A percentile compares a stretch with the other conserved stretches of the same genome.
phyloP scores from a whole-genome alignment of 2,329 filamentous ascomycete species.

The Alternaria sp. region DNA sequence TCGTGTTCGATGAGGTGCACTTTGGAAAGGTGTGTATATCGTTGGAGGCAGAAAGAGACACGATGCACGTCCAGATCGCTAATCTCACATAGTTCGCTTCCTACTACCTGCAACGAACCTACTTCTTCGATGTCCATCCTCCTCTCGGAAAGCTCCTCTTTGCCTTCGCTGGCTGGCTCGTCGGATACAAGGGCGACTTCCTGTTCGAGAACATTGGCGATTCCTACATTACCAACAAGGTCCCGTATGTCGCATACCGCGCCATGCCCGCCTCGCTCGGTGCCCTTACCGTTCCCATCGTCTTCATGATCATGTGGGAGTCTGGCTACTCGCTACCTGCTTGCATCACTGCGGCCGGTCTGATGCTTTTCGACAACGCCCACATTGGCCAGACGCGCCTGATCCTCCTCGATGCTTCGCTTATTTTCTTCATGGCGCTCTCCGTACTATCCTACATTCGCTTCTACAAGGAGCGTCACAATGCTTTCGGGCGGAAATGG shows the following conservation, averaged over 20 bases:
- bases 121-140: constrained; percentile 99
- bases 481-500: constrained; percentile 93
- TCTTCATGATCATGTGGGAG: constrained; percentile 99
- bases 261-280: constrained; percentile 91
- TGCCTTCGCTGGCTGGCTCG: constrained; percentile 94
- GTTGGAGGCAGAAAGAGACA: not conserved
- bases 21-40: constrained; percentile 84
- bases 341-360: constrained; percentile 80
- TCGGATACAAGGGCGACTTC: constrained; percentile 96
- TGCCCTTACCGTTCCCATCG: constrained; percentile 89
- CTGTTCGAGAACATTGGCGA: constrained; percentile 99
- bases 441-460: constrained; percentile 93
- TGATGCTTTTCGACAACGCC: constrained; percentile 95
- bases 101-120: constrained; percentile 91
- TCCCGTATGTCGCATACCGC: constrained; percentile 95
- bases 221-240: constrained; percentile 95
- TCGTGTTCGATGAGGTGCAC: constrained; percentile 98
- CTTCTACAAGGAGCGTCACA: constrained; percentile 94
- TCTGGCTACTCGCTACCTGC: constrained; percentile 96
- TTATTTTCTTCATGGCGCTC: constrained; percentile 95
- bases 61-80: constrained; percentile 16
- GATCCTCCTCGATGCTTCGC: constrained; percentile 91
- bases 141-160: constrained; percentile 98
- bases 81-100: constrained; percentile 56
- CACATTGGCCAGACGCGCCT: constrained; percentile 95